Conservation (phyloP, 345 rosid genomes). For the Gossypium ekmanianum region DNA sequence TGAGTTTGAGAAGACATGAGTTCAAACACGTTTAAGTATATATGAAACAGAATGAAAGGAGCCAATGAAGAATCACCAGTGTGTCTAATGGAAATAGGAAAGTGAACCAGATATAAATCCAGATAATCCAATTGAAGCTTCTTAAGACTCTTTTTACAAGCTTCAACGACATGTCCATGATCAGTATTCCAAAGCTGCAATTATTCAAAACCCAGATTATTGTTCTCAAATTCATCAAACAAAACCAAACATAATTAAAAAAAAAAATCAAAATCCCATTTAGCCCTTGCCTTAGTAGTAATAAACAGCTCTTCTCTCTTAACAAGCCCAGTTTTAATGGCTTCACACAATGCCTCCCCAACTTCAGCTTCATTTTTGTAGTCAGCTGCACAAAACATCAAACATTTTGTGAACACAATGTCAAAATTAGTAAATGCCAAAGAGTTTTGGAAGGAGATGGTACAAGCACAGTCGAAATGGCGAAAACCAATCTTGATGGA, state of each 20-base stretch:
- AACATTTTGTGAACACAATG: not conserved
- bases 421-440: no score
- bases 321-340: not conserved
- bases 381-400: not conserved
- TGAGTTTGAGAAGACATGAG: no score
- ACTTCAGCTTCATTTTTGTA: not conserved
- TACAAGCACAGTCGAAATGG: slow-evolving; percentile 68
- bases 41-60: not conserved
- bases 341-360: not conserved
- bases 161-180: slow-evolving; percentile 83
- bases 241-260: not conserved
- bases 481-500: slow-evolving; percentile 85
- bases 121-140: slow-evolving; percentile 85
- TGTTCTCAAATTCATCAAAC: not conserved
- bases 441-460: not conserved
- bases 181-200: slow-evolving; percentile 94
- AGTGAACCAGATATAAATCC: slow-evolving; percentile 85
- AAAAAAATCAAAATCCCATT: no score
- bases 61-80: slow-evolving; percentile 43
- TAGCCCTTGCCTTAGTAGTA: not conserved
- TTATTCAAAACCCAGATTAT: not conserved
- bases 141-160: slow-evolving; percentile 81
- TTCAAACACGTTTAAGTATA: no score
- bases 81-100: slow-evolving; percentile 77
- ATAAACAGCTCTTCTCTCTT: not conserved